Percentiles rank a stretch among this genome's conserved stretches.
These are phyloP conservation scores for Pseudevernia furfuracea DNA, from an alignment of 495 filamentous ascomycete genomes.

Conservation along the genomic window DNA sequence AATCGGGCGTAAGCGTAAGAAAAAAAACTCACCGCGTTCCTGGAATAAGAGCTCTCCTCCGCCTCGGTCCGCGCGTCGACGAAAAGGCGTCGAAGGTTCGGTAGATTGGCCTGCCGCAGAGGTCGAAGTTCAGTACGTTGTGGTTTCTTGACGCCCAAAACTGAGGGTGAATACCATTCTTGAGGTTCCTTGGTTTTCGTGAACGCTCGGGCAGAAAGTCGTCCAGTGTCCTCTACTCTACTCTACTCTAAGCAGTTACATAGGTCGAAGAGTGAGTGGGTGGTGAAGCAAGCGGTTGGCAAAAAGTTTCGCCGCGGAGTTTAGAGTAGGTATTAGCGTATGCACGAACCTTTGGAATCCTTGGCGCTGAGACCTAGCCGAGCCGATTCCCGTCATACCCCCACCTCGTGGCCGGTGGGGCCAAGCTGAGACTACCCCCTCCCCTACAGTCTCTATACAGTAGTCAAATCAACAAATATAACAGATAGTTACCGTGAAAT, in stretches of 20 bases:
- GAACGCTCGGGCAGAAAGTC: neutral
- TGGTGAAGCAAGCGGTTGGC: neutral
- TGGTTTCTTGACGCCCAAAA: neutral
- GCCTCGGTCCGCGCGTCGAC: conserved; percentile 89
- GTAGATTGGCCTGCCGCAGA: conserved; percentile 80
- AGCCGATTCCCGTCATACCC: too few relatives aligned
- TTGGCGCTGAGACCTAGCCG: too few relatives aligned
- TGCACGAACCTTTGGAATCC: too few relatives aligned
- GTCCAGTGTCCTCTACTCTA: too few relatives aligned
- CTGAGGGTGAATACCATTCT: conserved; percentile 4
- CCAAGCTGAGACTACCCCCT: too few relatives aligned
- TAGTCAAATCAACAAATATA: too few relatives aligned
- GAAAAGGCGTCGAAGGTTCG: conserved; percentile 91
- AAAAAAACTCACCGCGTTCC: conserved; percentile 72
- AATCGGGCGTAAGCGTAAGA: neutral
- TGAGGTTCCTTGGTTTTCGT: neutral
- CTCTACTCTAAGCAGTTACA: too few relatives aligned
- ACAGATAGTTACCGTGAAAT: too few relatives aligned
- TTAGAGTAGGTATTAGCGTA: too few relatives aligned
- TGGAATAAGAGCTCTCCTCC: conserved; percentile 89
- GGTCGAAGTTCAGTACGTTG: neutral
- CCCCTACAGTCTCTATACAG: too few relatives aligned
- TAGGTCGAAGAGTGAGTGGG: neutral
- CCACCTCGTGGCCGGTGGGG: too few relatives aligned
- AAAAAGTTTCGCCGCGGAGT: conserved; percentile 2